Conservation (phyloP, 805 yeast genomes). For the Pichia scutulata region DNA sequence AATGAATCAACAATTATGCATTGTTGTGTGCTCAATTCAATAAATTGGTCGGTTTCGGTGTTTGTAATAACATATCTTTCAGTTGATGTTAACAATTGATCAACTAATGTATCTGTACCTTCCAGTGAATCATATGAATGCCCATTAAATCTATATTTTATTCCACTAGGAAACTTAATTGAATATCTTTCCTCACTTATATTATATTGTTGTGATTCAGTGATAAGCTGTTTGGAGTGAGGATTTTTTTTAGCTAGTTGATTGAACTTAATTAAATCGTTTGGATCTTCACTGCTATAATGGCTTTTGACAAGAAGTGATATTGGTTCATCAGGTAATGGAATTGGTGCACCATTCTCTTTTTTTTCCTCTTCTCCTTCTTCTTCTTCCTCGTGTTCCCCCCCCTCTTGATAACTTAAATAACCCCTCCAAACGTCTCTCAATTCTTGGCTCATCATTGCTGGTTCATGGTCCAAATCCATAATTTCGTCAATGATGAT, state of each 20-base stretch:
- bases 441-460: neutral
- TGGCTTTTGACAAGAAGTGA: neutral
- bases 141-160: conserved; percentile 2
- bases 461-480: conserved; percentile 1
- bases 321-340: neutral
- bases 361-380: neutral
- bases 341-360: neutral
- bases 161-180: conserved; percentile 6
- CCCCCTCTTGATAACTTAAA: neutral
- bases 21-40: conserved; percentile 31
- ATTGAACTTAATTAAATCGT: neutral
- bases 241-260: neutral
- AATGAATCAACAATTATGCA: conserved; percentile 34
- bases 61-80: conserved; percentile 21
- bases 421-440: neutral
- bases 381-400: neutral
- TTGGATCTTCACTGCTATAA: neutral
- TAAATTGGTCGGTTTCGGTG: conserved; percentile 10
- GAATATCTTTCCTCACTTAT: neutral
- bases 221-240: neutral
- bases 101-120: conserved; percentile 17
- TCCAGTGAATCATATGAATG: conserved; percentile 14
- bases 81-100: conserved; percentile 25
- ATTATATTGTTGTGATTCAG: neutral
- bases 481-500: neutral